Percentiles rank a stretch among this genome's conserved stretches.
phyloP scores from a whole-genome alignment of 495 filamentous ascomycete genomes.

The Terfezia claveryi region DNA sequence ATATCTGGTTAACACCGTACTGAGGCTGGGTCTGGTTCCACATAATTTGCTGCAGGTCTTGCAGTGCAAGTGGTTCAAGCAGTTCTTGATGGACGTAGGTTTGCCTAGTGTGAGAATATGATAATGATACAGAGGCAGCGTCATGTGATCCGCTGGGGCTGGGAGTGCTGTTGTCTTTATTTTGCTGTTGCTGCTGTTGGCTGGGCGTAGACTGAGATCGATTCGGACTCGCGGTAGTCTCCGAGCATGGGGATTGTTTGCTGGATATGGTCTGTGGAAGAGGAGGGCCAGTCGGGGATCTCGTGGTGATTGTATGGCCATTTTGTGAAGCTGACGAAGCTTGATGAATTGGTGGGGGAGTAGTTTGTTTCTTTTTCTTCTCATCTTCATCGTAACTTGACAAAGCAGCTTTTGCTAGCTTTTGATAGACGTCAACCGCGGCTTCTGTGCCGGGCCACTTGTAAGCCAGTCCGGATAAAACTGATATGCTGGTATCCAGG shows the following conservation, averaged over 20 bases:
- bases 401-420: conserved; percentile 59
- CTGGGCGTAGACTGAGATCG: not conserved
- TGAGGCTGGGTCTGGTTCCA: not conserved
- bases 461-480: conserved; percentile 49
- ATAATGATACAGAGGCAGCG: not conserved
- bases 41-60: not conserved
- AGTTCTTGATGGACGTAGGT: not conserved
- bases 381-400: conserved; percentile 50
- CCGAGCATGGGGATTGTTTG: not conserved
- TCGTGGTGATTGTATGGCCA: not conserved
- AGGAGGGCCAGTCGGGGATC: not conserved
- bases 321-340: no score
- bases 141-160: not conserved
- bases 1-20: not conserved
- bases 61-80: not conserved
- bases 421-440: conserved; percentile 57
- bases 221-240: not conserved
- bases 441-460: conserved; percentile 76
- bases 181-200: not conserved
- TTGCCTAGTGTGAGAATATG: not conserved
- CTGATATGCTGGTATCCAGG: conserved; percentile 47
- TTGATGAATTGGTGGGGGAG: not conserved
- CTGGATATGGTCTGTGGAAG: not conserved
- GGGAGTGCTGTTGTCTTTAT: not conserved
- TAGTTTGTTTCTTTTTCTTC: conserved; percentile 14